Conservation (phyloP, 106 monocot genomes). For the Agapanthus africanus region DNA sequence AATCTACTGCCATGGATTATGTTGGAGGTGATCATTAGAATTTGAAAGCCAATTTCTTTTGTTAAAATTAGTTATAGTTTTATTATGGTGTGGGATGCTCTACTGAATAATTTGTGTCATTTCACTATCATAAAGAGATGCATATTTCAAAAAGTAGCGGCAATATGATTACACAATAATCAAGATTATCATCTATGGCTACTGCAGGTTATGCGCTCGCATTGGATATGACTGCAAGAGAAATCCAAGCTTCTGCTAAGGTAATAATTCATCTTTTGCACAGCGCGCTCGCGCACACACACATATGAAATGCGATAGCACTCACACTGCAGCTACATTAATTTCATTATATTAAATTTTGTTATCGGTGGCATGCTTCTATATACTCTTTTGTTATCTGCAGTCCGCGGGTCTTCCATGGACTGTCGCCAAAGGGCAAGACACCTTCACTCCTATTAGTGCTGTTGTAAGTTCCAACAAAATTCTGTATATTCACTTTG, state of each 20-base stretch:
- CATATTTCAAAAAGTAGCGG: neutral
- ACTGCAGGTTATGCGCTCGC: conserved; percentile 87
- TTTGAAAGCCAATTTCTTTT: too few species aligned
- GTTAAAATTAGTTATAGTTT: neutral
- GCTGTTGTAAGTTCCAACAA: conserved; percentile 50
- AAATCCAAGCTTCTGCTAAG: conserved; percentile 90
- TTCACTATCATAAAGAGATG: too few species aligned
- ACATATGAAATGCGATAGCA: too few species aligned
- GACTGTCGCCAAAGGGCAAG: conserved; percentile 95
- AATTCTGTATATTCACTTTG: neutral
- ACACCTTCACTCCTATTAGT: conserved; percentile 96
- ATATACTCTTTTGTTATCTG: conserved; percentile 3
- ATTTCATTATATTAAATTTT: too few species aligned
- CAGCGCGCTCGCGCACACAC: too few species aligned
- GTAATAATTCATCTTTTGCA: conserved; percentile 13
- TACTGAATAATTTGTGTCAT: neutral
- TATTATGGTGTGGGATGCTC: neutral
- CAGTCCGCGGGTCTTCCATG: conserved; percentile 94
- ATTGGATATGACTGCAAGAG: conserved; percentile 97
- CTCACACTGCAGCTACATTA: too few species aligned
- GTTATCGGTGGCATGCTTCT: neutral
- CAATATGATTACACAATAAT: neutral
- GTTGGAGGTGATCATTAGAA: conserved; percentile 50
- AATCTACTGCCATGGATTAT: conserved; percentile 66
- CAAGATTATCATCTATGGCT: neutral